Conservation (phyloP, 2,329 filamentous ascomycete species). For the Botrytis paeoniae region DNA sequence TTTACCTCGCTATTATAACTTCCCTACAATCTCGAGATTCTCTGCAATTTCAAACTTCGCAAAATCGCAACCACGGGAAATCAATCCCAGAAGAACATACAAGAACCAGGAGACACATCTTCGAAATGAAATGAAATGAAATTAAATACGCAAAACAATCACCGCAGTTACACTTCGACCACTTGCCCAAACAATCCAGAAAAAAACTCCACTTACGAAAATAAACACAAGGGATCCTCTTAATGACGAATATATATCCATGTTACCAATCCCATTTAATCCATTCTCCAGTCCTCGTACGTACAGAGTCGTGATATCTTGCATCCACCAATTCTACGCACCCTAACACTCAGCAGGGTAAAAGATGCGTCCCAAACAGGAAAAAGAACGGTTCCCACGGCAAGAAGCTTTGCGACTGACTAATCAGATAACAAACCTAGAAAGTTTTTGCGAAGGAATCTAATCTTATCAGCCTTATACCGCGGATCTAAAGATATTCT, state of each 20-base stretch:
- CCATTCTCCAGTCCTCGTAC: no score
- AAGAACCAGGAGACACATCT: not conserved
- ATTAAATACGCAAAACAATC: not conserved
- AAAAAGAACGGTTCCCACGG: not conserved
- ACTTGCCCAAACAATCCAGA: not conserved
- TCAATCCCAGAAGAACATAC: not conserved
- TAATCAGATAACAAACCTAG: not conserved
- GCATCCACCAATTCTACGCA: not conserved
- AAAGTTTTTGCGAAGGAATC: not conserved
- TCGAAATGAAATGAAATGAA: not conserved
- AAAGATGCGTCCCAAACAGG: not conserved
- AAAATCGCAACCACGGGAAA: not conserved
- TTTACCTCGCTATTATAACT: not conserved
- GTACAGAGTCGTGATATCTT: not conserved
- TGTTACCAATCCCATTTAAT: not conserved
- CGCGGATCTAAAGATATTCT: not conserved
- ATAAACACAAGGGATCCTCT: not conserved
- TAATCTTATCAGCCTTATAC: not conserved
- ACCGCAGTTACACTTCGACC: not conserved
- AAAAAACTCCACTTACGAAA: slow-evolving; percentile 13
- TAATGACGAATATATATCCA: not conserved
- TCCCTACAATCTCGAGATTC: not conserved
- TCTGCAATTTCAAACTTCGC: not conserved
- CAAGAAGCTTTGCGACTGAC: not conserved
- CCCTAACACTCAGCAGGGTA: not conserved